Percentiles rank a stretch among this genome's conserved stretches.
These are phyloP conservation scores for Ogataea nakhonphanomensis DNA, from an alignment of 805 yeast species.

Conservation along the genomic window DNA sequence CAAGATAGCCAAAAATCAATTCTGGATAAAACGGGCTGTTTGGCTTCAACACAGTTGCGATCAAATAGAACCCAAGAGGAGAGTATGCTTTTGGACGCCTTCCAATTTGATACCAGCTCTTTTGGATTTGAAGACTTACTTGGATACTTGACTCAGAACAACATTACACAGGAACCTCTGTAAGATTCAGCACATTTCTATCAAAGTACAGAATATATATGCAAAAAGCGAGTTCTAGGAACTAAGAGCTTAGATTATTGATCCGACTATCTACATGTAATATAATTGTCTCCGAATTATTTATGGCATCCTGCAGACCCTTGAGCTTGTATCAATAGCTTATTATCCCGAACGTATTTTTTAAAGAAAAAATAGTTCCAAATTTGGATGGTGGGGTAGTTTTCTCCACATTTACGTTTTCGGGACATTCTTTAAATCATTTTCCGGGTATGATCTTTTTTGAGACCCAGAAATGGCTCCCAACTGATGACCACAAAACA, in stretches of 20 bases:
- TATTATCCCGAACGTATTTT: neutral
- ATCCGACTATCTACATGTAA: neutral
- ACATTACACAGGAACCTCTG: neutral
- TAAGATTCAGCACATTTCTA: neutral
- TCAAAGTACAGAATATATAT: neutral
- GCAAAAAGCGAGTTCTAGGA: neutral
- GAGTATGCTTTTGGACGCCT: slow-evolving; percentile 13
- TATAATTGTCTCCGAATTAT: neutral
- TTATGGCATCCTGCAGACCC: neutral
- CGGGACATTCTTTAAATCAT: neutral
- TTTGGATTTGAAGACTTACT: slow-evolving; percentile 30
- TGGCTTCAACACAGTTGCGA: neutral
- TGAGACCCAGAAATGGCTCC: neutral
- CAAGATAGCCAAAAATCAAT: neutral
- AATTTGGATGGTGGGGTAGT: neutral
- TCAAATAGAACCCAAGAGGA: slow-evolving; percentile 6
- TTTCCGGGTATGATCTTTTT: neutral
- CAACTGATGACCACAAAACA: neutral
- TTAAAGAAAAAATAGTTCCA: neutral
- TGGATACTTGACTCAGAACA: slow-evolving; percentile 8
- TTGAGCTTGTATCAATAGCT: neutral
- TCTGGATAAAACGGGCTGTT: neutral
- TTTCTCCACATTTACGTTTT: neutral
- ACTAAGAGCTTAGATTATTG: neutral
- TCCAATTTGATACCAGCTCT: slow-evolving; percentile 20